Conservation (phyloP, 306 rosid genomes). For the Prunus padus region DNA sequence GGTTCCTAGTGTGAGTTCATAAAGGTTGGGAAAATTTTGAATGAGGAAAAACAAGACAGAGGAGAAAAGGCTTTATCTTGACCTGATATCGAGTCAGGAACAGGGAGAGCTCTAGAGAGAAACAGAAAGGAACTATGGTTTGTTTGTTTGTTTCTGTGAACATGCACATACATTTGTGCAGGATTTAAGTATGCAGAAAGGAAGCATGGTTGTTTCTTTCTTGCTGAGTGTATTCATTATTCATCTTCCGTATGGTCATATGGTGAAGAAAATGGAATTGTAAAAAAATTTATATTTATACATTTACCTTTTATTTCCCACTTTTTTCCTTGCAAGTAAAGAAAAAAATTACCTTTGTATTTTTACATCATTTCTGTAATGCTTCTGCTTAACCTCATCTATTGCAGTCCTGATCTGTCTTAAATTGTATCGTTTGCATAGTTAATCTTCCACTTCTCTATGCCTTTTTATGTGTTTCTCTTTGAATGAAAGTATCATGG, state of each 20-base stretch:
- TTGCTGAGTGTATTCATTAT: neutral
- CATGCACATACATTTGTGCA: too few species aligned
- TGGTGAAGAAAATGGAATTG: neutral
- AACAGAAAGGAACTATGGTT: neutral
- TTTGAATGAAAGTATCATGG: neutral
- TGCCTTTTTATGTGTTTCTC: neutral
- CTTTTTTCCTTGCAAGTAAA: neutral
- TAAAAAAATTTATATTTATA: neutral
- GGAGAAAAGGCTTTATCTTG: neutral
- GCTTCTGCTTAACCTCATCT: neutral
- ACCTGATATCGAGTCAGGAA: neutral
- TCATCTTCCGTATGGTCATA: neutral
- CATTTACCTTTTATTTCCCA: neutral
- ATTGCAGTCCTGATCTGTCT: neutral
- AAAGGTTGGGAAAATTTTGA: neutral
- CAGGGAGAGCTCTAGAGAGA: neutral
- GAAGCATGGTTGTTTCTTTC: too few species aligned
- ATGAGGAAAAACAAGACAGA: neutral
- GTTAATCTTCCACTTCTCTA: neutral
- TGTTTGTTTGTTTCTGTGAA: neutral
- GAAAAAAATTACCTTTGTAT: neutral
- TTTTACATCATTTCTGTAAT: neutral
- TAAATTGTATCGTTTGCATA: neutral
- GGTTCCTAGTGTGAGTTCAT: too few species aligned
- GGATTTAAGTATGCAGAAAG: too few species aligned